phyloP scores from a whole-genome alignment of 192 early-diverging fungal species.

The Backusella macrospora region DNA sequence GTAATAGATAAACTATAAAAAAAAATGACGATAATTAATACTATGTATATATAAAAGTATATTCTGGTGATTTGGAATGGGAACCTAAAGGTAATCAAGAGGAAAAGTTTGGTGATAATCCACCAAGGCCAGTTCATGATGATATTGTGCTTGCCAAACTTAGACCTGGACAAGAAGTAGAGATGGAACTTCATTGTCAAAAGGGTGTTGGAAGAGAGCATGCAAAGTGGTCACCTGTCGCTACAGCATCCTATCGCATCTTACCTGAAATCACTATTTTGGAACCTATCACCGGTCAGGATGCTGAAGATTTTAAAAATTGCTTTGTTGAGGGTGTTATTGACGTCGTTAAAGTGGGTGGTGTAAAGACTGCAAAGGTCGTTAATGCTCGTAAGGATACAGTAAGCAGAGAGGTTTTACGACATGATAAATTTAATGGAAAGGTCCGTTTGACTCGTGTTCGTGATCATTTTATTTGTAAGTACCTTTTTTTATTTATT shows the following conservation, averaged over 20 bases:
- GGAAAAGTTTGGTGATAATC: slow-evolving; percentile 63
- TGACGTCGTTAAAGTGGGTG: slow-evolving; percentile 69
- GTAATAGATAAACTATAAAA: background rate
- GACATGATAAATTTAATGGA: slow-evolving; percentile 90
- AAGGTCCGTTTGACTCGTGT: slow-evolving; percentile 88
- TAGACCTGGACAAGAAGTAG: slow-evolving; percentile 86
- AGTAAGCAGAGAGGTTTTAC: slow-evolving; percentile 88
- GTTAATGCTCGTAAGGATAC: slow-evolving; percentile 95
- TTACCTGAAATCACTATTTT: slow-evolving; percentile 90
- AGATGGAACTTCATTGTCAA: slow-evolving; percentile 82
- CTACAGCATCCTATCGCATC: slow-evolving; percentile 93
- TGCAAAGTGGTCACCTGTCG: slow-evolving; percentile 97
- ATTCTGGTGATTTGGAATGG: slow-evolving; percentile 80
- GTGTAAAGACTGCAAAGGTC: slow-evolving; percentile 74
- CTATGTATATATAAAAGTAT: slow-evolving; percentile 51
- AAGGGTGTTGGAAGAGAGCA: slow-evolving; percentile 96
- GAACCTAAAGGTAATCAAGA: slow-evolving; percentile 90
- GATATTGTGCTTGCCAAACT: slow-evolving; percentile 95
- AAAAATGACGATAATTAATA: background rate
- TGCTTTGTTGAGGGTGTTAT: slow-evolving; percentile 92
- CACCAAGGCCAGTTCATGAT: slow-evolving; percentile 80
- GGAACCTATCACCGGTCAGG: slow-evolving; percentile 80
- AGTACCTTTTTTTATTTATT: slow-evolving; percentile 37
- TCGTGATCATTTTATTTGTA: slow-evolving; percentile 98
- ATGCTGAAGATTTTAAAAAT: slow-evolving; percentile 76